Base-by-base conservation (phyloP, 78 protist genomes). In the Ministeria vibrans region DNA sequence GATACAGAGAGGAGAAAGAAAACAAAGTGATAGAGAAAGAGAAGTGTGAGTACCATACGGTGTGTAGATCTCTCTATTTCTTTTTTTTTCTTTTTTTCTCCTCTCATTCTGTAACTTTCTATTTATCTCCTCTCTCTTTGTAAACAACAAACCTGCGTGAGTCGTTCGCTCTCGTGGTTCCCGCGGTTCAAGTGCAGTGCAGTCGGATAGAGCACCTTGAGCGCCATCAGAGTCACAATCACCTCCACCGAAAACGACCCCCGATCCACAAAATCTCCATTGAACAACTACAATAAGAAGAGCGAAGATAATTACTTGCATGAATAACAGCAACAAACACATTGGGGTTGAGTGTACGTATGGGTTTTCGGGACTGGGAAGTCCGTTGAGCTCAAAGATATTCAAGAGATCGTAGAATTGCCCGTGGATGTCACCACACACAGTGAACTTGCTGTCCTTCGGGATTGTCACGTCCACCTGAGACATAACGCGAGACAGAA, bases 341-440 rank as follows among this genome's bases (percentile, higher is more conserved):
- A 49, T 49, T 9, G 15, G 15, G 9, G 15, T 49, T 9, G 15
- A 20, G 55, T 9, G 55, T 49, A 49, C n/a, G 55, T 20, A 15
- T 49, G 55, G 15, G 55, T 15, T 49, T 49, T 9, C 55, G 55
- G 15, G 55, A 20, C 55, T 9, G 9, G 55, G 55, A n/a, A n/a
- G 91, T n/a, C 85, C 85, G 20, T 36, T 51, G 78, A 95, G 94
- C 53, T 90, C 84, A 89, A 98, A 97, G 13, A 98, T 88, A 79
- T 97, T 99, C 76, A 81, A 80, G 49, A 98, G 89, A 74, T 98
- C 99, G 83, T 93, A 95, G 75, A 96, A 98, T 83, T 95, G 99
- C 4, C 99, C 99, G 83, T 98, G 99, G 61, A 98, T 96, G 88
- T 98, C 99, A 27, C 99, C 99, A 62, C 98, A 94, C 1, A 98